Base-by-base conservation (phyloP, 2,329 filamentous ascomycete genomes). In the Gnomoniopsis smithogilvyi region DNA sequence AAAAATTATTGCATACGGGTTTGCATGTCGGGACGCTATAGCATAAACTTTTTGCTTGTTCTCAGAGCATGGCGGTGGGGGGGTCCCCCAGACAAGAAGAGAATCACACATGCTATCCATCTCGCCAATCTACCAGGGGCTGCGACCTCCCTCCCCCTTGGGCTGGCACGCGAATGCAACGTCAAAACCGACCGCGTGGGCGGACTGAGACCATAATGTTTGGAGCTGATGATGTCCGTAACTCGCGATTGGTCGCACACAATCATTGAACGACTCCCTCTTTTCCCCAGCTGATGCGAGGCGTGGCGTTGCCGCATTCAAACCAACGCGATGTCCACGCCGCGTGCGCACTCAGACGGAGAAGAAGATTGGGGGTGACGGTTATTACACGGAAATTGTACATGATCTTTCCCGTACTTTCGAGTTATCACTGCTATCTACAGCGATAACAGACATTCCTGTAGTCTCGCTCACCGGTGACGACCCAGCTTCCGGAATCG, bases 111-210 rank as follows among this genome's bases (percentile, higher is more conserved):
- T n/a, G n/a, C 34, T 8, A 36, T 36, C 34, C 34, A 36, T 15
- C 8, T 15, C 15, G 34, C 34, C 34, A 8, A 36, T n/a, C n/a
- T n/a, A 36, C 33, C 14, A 36, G 7, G 17, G 38, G 38, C 38
- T 43, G 43, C 43, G n/a, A 10, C 10, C 11, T 22, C 26, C 12
- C 36, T 34, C 30, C n/a, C 15, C 17, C 14, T 19, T 43, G 41
- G 26, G 47, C 46, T 51, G 54, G 22, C n/a, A n/a, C 22, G 34
- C 24, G 21, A 51, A 51, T 57, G 54, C 47, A 57, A 47, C 54
- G n/a, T 46, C 24, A 11, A 51, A 43, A 22, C 47, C 54, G 48
- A 56, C 36, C 38, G 47, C 24, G 48, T 56, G 54, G 54, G 48
- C 54, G 50, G 22, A 46, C 54, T 51, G 54, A 51, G 38, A 57